Percentiles rank a stretch among this genome's conserved stretches.
Evolutionary conservation across 257 asterid species (phyloP).

Genomic region (Vinca minor): DNA sequence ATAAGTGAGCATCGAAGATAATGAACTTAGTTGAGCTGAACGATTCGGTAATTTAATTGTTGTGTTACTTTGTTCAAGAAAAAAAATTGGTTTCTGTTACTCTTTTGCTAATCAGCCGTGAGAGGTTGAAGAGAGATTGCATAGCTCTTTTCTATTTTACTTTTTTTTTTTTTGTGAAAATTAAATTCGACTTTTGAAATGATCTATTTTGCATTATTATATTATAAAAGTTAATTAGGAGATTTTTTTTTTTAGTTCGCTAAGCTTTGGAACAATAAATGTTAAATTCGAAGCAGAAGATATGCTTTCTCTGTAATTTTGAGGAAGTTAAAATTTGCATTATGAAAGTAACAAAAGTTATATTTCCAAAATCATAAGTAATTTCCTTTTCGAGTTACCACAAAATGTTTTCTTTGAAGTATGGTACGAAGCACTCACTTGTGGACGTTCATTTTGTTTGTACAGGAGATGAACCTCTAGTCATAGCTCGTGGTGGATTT

Average conservation of each 20-base stretch:
- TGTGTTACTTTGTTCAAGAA: neutral
- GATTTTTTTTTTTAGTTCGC: neutral
- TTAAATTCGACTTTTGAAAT: neutral
- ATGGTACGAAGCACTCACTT: conserved; percentile 1
- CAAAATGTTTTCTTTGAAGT: neutral
- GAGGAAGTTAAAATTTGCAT: neutral
- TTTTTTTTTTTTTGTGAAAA: neutral
- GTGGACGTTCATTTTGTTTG: conserved; percentile 4
- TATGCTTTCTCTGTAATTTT: neutral
- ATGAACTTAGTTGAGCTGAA: neutral
- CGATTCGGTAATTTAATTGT: neutral
- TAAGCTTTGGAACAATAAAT: neutral
- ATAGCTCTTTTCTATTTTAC: neutral
- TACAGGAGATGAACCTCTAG: conserved; percentile 63
- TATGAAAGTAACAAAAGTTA: neutral
- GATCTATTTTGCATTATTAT: neutral
- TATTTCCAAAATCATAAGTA: neutral
- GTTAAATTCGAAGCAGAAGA: neutral
- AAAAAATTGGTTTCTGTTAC: neutral
- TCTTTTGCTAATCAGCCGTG: neutral
- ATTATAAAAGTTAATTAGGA: neutral
- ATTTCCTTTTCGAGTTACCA: neutral
- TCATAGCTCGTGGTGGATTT: conserved; percentile 79
- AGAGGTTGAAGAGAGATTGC: neutral
- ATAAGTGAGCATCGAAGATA: neutral